Base-by-base conservation (phyloP, 1,284 basidiomycete genomes). In the Earliella scabrosa region DNA sequence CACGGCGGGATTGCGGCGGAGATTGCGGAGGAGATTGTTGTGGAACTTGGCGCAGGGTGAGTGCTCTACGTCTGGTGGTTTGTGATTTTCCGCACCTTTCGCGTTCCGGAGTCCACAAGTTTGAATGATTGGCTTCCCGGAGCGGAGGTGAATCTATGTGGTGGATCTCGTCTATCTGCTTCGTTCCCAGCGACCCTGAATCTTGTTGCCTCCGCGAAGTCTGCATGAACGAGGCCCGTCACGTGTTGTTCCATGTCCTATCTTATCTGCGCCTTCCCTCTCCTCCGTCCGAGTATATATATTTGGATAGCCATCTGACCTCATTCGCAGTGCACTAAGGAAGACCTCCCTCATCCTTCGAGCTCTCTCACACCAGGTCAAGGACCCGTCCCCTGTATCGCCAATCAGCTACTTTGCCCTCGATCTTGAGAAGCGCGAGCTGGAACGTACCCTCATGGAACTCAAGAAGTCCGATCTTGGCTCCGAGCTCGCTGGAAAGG, bases 391-490 rank as follows among this genome's bases (percentile, higher is more conserved):
- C 7, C 49, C 70, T 1, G 58, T 71, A 16, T 76, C 85, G 1
- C 83, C 85, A 10, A 85, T 92, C 67, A 91, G 87, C 1, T 98
- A 97, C 74, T 95, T 93, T 76, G 95, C 96, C 13, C 88, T 99
- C 50, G 97, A 98, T 69, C 86, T 98, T 26, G 94, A 97, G 72
- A 81, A 89, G 63, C 82, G 83, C 50, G 95, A 98, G 70, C 86
- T 98, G 31, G 82, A 89, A 60, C 87, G 95, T 23, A 93, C 93
- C 4, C 80, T 98, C 44, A 75, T 75, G 34, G 81, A 88, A 66
- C 86, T 98, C 61, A 73, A 81, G 38, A 71, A 76, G 59, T 90
- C 79, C 14, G 78, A 82, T 10, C 77, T 92, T 49, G 92, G 92
- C 23, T 69, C 76, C n/a, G 73, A 76, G 24, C 77, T 95, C 9